These are phyloP conservation scores for Fraxinus albicans DNA, from an alignment of 305 asterid species.

Conservation along the genomic window DNA sequence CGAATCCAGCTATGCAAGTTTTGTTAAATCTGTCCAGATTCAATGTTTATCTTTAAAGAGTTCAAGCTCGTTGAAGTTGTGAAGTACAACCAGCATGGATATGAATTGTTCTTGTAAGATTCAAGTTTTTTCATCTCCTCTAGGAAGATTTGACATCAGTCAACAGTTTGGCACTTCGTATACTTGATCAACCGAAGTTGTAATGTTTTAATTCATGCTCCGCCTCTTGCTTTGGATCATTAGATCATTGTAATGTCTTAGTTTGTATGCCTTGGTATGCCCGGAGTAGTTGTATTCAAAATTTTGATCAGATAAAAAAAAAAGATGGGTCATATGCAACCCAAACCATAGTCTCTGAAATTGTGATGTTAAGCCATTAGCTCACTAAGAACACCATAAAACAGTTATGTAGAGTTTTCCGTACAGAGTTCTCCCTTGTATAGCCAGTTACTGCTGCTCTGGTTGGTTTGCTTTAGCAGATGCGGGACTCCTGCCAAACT, in stretches of 20 bases:
- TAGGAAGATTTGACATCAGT: not conserved
- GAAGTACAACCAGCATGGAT: not conserved
- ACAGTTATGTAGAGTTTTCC: not conserved
- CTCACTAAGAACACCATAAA: not conserved
- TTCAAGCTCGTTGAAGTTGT: not conserved
- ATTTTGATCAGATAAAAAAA: too few species aligned
- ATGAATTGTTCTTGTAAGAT: too few species aligned
- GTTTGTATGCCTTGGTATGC: not conserved
- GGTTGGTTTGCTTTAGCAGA: constrained; percentile 44
- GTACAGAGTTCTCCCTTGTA: not conserved
- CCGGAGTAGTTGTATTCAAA: not conserved
- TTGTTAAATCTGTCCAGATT: not conserved
- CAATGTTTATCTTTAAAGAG: not conserved
- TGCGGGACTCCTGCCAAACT: constrained; percentile 72
- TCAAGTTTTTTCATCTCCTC: not conserved
- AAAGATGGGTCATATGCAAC: not conserved
- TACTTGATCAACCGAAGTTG: not conserved
- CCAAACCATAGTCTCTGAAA: not conserved
- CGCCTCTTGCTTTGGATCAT: not conserved
- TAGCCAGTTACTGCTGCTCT: not conserved
- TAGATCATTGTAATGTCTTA: not conserved
- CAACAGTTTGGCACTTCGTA: not conserved
- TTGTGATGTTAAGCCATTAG: not conserved
- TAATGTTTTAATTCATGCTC: not conserved
- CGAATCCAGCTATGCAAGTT: not conserved